Conservation (phyloP, 208 protist genomes). For the Naegleria fowleri region DNA sequence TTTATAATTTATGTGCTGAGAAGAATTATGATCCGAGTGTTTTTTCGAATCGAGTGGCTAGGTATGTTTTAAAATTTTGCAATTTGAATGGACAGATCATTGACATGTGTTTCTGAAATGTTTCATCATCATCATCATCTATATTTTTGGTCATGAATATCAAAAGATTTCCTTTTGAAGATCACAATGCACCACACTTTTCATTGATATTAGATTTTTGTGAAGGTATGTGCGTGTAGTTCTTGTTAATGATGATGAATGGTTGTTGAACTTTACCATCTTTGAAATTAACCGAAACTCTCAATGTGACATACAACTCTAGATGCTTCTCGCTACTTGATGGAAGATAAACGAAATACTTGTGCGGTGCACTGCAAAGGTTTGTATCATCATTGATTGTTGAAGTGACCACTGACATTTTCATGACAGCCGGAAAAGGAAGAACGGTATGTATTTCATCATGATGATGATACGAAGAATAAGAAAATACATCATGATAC, state of each 20-base stretch:
- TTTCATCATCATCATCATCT: too few relatives aligned
- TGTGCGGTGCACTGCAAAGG: constrained; percentile 85
- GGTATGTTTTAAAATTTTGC: constrained; percentile 82
- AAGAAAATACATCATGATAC: too few relatives aligned
- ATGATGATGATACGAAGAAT: neutral
- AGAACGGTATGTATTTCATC: constrained; percentile 53
- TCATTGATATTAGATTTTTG: constrained; percentile 60
- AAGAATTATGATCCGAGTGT: constrained; percentile 66
- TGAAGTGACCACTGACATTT: neutral
- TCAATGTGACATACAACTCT: constrained; percentile 47
- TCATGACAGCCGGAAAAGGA: constrained; percentile 76
- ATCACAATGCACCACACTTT: constrained; percentile 80
- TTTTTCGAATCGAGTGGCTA: constrained; percentile 52
- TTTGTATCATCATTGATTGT: neutral
- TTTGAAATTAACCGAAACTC: constrained; percentile 44
- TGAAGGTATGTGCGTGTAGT: constrained; percentile 34
- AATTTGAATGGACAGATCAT: too few relatives aligned
- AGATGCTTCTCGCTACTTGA: neutral
- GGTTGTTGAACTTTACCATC: too few relatives aligned
- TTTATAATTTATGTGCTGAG: constrained; percentile 87
- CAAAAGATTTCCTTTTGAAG: constrained; percentile 75
- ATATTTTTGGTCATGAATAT: too few relatives aligned
- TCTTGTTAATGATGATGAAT: too few relatives aligned
- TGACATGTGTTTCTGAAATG: too few relatives aligned
- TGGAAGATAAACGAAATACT: constrained; percentile 59